These are phyloP conservation scores for Monilinia fructigena DNA, from an alignment of 2,329 filamentous ascomycete species.

Conservation along the genomic window DNA sequence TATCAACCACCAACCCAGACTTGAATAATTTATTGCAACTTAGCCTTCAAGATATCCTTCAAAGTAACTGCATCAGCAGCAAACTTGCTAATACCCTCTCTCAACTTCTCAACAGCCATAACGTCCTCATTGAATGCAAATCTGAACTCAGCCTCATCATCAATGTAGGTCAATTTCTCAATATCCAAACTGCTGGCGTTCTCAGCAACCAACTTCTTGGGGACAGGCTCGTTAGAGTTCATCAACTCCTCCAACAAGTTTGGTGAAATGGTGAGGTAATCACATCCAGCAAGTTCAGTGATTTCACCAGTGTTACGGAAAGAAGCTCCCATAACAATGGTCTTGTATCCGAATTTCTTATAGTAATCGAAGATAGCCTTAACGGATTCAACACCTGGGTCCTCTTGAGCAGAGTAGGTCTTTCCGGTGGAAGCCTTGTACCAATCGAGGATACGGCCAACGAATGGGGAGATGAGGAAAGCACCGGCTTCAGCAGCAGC, in stretches of 20 bases:
- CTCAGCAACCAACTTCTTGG: constrained; percentile 85
- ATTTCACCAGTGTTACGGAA: constrained; percentile 97
- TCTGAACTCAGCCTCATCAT: constrained; percentile 86
- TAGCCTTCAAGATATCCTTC: constrained; percentile 86
- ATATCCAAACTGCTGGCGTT: constrained; percentile 68
- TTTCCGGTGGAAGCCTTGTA: constrained; percentile 96
- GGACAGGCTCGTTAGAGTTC: constrained; percentile 77
- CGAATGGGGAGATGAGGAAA: constrained; percentile 98
- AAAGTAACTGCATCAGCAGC: constrained; percentile 92
- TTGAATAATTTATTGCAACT: constrained; percentile 53
- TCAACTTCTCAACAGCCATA: constrained; percentile 99
- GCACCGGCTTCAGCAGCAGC: constrained; percentile 91
- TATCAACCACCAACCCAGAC: constrained; percentile 2
- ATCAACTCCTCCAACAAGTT: constrained; percentile 90
- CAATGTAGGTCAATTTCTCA: constrained; percentile 86
- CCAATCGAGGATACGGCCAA: constrained; percentile 99
- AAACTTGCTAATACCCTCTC: constrained; percentile 99
- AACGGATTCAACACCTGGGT: constrained; percentile 95
- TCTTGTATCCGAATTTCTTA: constrained; percentile 99
- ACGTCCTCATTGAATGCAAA: constrained; percentile 99
- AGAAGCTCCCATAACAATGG: constrained; percentile 98
- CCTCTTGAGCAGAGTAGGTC: constrained; percentile 84
- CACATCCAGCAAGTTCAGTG: constrained; percentile 95
- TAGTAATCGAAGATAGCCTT: constrained; percentile 99
- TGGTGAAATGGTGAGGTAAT: constrained; percentile 99